Evolutionary conservation across 768 basidiomycete genomes (phyloP).

Genomic region (Panaeolus papilionaceus): DNA sequence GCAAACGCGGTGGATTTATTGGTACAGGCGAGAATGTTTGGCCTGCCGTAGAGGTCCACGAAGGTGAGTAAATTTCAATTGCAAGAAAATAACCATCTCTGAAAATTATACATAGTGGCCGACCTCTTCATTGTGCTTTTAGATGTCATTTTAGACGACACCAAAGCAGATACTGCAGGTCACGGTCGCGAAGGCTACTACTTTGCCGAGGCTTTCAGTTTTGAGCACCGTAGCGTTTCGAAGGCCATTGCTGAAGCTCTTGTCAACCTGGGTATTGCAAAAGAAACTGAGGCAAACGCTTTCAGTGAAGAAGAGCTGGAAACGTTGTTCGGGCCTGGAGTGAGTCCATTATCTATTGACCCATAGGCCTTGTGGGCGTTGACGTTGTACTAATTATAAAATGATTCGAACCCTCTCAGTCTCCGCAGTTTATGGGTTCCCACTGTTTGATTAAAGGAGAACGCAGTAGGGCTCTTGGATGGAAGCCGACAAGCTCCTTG

Average conservation of each 20-base stretch:
- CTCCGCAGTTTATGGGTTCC: no score
- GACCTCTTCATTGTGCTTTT: not conserved
- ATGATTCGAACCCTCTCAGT: no score
- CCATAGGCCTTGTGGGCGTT: no score
- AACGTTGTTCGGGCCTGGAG: not conserved
- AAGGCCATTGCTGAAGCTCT: not conserved
- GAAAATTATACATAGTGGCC: not conserved
- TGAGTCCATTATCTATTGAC: not conserved
- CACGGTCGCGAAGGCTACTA: not conserved
- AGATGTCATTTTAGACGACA: not conserved
- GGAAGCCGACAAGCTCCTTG: no score
- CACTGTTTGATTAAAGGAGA: no score
- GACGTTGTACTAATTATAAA: no score
- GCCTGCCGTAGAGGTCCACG: not conserved
- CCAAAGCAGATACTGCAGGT: not conserved
- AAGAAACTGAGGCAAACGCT: not conserved
- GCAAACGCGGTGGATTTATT: not conserved
- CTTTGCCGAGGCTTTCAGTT: not conserved
- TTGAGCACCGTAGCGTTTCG: not conserved
- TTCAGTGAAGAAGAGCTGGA: not conserved
- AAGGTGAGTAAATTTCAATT: not conserved
- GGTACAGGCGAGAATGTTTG: not conserved
- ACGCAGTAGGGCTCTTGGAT: no score
- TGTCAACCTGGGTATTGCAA: not conserved
- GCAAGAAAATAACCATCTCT: not conserved